These are phyloP conservation scores for Claviceps paspali DNA, from an alignment of 2,329 filamentous ascomycete genomes.

Conservation along the genomic window DNA sequence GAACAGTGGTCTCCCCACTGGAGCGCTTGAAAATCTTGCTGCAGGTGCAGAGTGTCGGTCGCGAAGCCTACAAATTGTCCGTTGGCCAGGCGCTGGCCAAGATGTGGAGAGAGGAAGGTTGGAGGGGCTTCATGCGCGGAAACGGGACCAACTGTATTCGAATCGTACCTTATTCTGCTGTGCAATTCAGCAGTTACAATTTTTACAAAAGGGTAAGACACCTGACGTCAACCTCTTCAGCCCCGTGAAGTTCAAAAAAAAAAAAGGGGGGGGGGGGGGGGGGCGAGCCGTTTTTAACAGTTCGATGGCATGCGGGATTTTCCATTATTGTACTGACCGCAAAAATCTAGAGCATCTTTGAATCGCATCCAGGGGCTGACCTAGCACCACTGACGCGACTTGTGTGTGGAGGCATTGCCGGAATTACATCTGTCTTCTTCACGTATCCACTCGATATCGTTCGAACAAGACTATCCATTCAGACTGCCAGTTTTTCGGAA, in stretches of 20 bases:
- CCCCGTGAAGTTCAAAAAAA: background rate
- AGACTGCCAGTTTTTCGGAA: constrained; percentile 84
- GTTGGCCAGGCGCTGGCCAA: constrained; percentile 78
- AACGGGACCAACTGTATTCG: constrained; percentile 98
- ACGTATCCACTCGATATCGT: constrained; percentile 98
- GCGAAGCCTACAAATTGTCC: constrained; percentile 86
- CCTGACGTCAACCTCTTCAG: background rate
- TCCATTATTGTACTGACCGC: background rate
- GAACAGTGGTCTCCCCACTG: constrained; percentile 90
- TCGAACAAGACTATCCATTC: constrained; percentile 87
- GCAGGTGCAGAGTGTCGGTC: constrained; percentile 80
- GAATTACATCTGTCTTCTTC: constrained; percentile 85
- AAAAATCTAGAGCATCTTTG: constrained; percentile 49
- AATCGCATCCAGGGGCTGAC: constrained; percentile 57
- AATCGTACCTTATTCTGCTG: constrained; percentile 94
- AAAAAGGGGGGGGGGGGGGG: no score
- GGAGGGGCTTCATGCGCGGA: constrained; percentile 92
- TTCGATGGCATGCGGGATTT: no score
- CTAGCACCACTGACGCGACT: constrained; percentile 62
- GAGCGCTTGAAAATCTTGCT: constrained; percentile 97
- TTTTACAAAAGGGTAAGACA: constrained; percentile 74
- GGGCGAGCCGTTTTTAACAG: no score
- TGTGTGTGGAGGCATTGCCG: constrained; percentile 78
- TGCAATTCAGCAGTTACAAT: constrained; percentile 97
- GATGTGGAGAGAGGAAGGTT: constrained; percentile 96